phyloP scores from a whole-genome alignment of 2,329 filamentous ascomycete genomes.

The Cercospora sp. region DNA sequence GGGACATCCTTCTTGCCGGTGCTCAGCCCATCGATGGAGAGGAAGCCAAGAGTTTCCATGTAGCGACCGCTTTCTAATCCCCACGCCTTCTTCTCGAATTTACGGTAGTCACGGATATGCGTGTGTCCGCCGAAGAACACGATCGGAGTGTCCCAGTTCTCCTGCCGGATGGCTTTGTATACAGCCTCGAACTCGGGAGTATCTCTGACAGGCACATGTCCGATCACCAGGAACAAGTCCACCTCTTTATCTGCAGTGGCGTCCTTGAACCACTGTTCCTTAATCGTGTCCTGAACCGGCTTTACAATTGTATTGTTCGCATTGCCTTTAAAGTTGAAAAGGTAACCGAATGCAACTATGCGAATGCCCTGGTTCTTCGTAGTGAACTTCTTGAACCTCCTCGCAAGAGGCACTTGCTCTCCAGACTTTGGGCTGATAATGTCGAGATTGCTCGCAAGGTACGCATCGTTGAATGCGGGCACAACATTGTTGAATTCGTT shows the following conservation, averaged over 20 bases:
- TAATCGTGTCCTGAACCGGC: constrained; percentile 74
- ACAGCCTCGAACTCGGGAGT: constrained; percentile 77
- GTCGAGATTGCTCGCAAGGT: constrained; percentile 90
- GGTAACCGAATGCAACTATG: constrained; percentile 86
- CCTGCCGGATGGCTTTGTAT: constrained; percentile 73
- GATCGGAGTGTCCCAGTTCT: constrained; percentile 79
- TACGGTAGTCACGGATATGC: constrained; percentile 81
- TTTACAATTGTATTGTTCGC: constrained; percentile 87
- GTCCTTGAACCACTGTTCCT: constrained; percentile 84
- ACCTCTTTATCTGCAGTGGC: constrained; percentile 76
- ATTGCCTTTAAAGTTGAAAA: constrained; percentile 91
- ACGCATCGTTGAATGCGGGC: constrained; percentile 75
- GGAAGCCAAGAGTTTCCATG: constrained; percentile 92
- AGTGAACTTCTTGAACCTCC: constrained; percentile 82
- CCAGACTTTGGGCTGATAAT: constrained; percentile 74
- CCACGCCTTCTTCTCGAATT: constrained; percentile 74
- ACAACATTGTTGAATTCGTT: constrained; percentile 78
- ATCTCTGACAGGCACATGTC: constrained; percentile 74
- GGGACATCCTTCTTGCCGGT: constrained; percentile 40
- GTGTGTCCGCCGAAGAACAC: constrained; percentile 89
- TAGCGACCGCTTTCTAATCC: constrained; percentile 87
- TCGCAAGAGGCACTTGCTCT: constrained; percentile 72
- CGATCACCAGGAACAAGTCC: constrained; percentile 82
- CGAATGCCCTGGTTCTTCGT: constrained; percentile 85
- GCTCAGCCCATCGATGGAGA: constrained; percentile 72